Percentiles rank a stretch among this genome's conserved stretches.
Evolutionary conservation across 371 early-diverging fungal genomes (phyloP).

Genomic region (Haplosporangium sp.): DNA sequence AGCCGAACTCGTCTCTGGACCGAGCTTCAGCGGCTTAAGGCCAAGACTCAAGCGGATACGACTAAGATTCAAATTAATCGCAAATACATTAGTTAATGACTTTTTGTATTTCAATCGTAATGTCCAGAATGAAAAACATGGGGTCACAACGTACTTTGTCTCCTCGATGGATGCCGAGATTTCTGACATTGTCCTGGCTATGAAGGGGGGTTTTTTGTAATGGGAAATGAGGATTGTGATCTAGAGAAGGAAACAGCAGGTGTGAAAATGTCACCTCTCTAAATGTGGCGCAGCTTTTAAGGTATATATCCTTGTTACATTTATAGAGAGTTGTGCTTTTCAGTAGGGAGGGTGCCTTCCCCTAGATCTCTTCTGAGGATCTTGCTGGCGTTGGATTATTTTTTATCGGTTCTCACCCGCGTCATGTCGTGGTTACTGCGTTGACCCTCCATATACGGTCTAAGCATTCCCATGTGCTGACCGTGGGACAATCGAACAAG

Average conservation of each 20-base stretch:
- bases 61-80: neutral
- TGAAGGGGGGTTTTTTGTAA: neutral
- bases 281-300: constrained; percentile 9
- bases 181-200: constrained; percentile 39
- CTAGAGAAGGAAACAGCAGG: too few relatives aligned
- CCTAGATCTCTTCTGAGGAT: too few relatives aligned
- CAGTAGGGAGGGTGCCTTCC: too few relatives aligned
- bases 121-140: neutral
- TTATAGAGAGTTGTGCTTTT: too few relatives aligned
- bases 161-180: constrained; percentile 68
- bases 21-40: constrained; percentile 71
- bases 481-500: too few relatives aligned
- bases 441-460: too few relatives aligned
- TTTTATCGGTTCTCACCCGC: too few relatives aligned
- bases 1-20: constrained; percentile 60
- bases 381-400: too few relatives aligned
- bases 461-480: too few relatives aligned
- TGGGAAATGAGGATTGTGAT: neutral
- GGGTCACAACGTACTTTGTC: constrained; percentile 63
- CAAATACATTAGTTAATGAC: neutral
- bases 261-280: too few relatives aligned
- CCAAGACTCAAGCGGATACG: constrained; percentile 71
- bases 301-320: too few relatives aligned
- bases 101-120: neutral
- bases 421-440: too few relatives aligned